Evolutionary conservation across 2,329 filamentous ascomycete genomes (phyloP), one percentile per base, ranked within the genome.

Genomic region (Xylaria sp.): DNA sequence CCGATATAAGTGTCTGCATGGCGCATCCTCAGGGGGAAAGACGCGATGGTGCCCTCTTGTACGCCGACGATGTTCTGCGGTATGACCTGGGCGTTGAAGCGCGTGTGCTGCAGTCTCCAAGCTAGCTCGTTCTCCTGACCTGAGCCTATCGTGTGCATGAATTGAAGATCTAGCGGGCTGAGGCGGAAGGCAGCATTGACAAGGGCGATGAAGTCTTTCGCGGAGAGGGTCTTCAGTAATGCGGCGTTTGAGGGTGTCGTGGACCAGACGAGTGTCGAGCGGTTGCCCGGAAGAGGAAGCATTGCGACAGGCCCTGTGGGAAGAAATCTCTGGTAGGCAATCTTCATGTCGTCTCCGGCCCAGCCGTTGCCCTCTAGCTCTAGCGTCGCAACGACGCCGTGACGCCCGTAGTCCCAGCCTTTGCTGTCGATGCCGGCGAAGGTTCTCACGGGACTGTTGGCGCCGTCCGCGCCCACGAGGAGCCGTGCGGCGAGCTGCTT

Each of bases 181-280:
- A 99, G 85, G 13, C 94, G 89, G 82, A 99, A 97, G 0, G 93
- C 96, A 0, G 95, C 94, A 76, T 99, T 98, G 72, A 99, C 92
- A 86, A 95, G 91, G 36, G 93, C 90, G 17, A 90, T 81, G 75
- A 99, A 96, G 76, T 97, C 92, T 55, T 83, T 82, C 0, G 89
- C 79, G 0, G 89, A 82, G 4, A 99, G 85, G 42, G 86, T 87
- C 82, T 97, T 97, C 45, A 99, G 85, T 61, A 90, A 84, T 0
- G 91, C 85, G 0, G 95, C 96, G 67, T 93, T 89, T 61, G 89
- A 85, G 0, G 94, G 91, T 0, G 92, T 96, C 1, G 94, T 98
- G 5, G 94, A 96, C 96, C 96, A 99, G 20, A 99, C 96, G 4
- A 99, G 84, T 0, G 93, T 94, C 4, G 94, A 90, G 77, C 88